Conservation (phyloP, 2,329 filamentous ascomycete genomes). For the Fusarium poae region DNA sequence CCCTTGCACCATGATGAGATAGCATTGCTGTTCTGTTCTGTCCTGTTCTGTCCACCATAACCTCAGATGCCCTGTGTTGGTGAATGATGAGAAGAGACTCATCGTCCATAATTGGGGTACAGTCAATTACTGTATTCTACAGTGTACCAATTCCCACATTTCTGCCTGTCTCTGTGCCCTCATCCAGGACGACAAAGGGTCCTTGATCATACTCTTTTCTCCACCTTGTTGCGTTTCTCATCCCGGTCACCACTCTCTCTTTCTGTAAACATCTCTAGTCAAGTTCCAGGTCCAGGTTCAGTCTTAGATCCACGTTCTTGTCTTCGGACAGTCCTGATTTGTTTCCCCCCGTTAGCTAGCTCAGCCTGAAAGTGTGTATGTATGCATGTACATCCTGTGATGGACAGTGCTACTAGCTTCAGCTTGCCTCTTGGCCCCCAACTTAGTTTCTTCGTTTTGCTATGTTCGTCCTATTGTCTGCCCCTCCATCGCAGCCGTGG, state of each 20-base stretch:
- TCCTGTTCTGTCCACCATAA: constrained; percentile 5
- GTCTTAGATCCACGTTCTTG: constrained; percentile 14
- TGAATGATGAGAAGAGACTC: not conserved
- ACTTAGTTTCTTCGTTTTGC: constrained; percentile 19
- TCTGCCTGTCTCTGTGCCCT: constrained; percentile 25
- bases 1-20: constrained; percentile 16
- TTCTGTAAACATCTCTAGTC: constrained; percentile 19
- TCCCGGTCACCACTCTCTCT: constrained; percentile 21
- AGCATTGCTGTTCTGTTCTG: not conserved
- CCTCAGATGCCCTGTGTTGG: not conserved
- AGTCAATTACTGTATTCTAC: not conserved
- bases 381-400: not conserved
- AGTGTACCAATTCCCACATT: constrained; percentile 26
- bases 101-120: not conserved
- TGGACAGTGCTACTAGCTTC: constrained; percentile 21
- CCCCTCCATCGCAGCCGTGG: constrained; percentile 14
- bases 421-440: constrained; percentile 32
- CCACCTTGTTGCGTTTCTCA: constrained; percentile 42
- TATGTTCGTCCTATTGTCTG: constrained; percentile 23
- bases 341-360: constrained; percentile 28
- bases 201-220: constrained; percentile 26
- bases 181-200: constrained; percentile 31
- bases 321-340: constrained; percentile 18
- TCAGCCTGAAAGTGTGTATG: constrained; percentile 27
- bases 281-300: constrained; percentile 22